These are phyloP conservation scores for Rhododendron mucronatum DNA, from an alignment of 148 eudicot genomes.

Conservation along the genomic window DNA sequence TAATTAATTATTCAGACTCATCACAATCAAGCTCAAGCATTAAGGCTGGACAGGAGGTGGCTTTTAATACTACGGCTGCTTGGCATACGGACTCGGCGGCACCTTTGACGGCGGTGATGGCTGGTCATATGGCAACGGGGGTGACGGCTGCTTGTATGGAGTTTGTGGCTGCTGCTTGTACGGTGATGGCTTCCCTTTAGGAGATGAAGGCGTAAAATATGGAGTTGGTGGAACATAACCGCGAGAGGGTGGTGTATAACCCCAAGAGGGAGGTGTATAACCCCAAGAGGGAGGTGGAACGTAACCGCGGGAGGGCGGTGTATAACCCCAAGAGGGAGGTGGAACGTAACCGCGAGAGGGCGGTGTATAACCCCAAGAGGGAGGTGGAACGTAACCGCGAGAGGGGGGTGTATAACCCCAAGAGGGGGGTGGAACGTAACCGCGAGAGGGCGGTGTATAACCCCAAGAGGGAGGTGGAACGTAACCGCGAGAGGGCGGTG, in stretches of 20 bases:
- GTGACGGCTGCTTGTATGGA: background rate
- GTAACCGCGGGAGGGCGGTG: background rate
- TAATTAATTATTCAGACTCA: background rate
- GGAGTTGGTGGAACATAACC: background rate
- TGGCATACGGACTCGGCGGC: background rate
- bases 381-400: background rate
- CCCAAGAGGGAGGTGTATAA: background rate
- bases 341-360: background rate
- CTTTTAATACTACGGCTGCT: background rate
- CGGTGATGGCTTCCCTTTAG: background rate
- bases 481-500: background rate
- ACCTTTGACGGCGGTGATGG: background rate
- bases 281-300: background rate
- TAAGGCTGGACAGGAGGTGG: background rate
- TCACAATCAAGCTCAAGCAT: background rate
- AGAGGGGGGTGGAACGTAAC: background rate
- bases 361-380: background rate
- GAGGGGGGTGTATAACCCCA: background rate
- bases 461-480: background rate
- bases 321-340: background rate
- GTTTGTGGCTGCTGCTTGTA: background rate
- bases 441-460: background rate
- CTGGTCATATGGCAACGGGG: background rate
- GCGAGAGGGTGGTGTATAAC: background rate
- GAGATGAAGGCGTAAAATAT: background rate